phyloP scores from a whole-genome alignment of 2,329 filamentous ascomycete species.

The Byssothecium circinans region DNA sequence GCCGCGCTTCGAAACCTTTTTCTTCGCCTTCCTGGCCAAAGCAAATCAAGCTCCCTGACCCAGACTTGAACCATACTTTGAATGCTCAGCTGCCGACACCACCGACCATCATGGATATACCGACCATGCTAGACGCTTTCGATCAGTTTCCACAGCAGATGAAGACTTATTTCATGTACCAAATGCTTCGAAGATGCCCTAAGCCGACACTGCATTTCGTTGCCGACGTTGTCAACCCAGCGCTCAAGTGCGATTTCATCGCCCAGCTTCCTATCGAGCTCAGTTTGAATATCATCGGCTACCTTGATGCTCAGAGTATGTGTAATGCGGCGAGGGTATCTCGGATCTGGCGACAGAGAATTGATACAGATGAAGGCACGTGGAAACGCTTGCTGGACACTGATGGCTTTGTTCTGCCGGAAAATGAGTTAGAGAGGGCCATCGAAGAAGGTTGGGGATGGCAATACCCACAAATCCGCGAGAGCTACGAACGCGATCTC shows the following conservation, averaged over 20 bases:
- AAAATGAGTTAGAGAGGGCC: conserved; percentile 81
- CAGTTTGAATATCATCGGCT: conserved; percentile 82
- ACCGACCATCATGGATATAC: conserved; percentile 70
- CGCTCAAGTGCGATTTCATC: conserved; percentile 91
- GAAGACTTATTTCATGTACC: conserved; percentile 96
- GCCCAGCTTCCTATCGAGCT: conserved; percentile 82
- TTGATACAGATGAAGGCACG: conserved; percentile 90
- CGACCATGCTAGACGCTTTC: conserved; percentile 83
- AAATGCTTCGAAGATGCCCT: conserved; percentile 83
- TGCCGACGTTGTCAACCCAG: conserved; percentile 87
- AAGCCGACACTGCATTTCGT: conserved; percentile 88
- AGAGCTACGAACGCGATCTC: conserved; percentile 80
- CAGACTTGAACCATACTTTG: conserved; percentile 14
- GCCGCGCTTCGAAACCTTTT: conserved; percentile 15
- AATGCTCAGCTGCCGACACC: conserved; percentile 43
- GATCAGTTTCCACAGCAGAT: conserved; percentile 88
- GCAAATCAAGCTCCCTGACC: conserved; percentile 24
- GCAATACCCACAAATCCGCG: conserved; percentile 78
- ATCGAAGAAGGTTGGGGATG: conserved; percentile 95
- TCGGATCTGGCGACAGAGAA: conserved; percentile 86
- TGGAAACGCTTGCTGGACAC: conserved; percentile 91
- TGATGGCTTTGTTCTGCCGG: conserved; percentile 77
- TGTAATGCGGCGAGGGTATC: conserved; percentile 92
- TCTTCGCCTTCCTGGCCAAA: conserved; percentile 19
- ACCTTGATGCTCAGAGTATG: conserved; percentile 81